Base-by-base conservation (phyloP, 345 rosid species). In the Erodium maritimum region DNA sequence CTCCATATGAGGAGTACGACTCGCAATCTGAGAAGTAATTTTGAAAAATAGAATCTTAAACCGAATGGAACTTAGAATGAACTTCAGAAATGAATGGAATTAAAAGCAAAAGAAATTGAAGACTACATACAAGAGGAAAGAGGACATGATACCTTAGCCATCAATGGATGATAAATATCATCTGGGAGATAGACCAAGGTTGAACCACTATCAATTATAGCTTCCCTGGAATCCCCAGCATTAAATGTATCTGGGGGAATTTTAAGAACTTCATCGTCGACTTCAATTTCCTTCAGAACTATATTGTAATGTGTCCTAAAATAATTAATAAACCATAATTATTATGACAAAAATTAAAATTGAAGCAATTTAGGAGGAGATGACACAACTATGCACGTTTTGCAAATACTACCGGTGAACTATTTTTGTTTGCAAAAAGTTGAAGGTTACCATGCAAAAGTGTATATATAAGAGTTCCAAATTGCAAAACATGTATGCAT, bases 131-230 rank as follows among this genome's bases (percentile, higher is more conserved):
- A 25, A 25, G 33, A 25, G 10, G 17, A 57, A 57, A 12, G 3
- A 55, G 54, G 13, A 62, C n/a, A 12, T 24, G 45, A 17, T 54
- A 79, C 83, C 69, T 64, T 65, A 21, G 14, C 61, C 62, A 79
- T 60, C 69, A 79, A 10, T 56, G 71, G 21, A 16, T 66, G 60
- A 56, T 73, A 73, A 52, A 75, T 70, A 23, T 53, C 64, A n/a
- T 61, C 65, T 21, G 83, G 83, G 56, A 79, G 75, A 71, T 73
- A 79, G 56, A 78, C 74, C 76, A 79, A 55, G 57, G 83, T 75
- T 17, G 80, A 75, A 52, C 83, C 83, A 52, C 80, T 75, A 57
- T 79, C 83, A 29, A 79, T 71, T 51, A 79, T 61, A 23, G 82
- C 61, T 66, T 72, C 78, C 59, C 21, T 68, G 20, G 42, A 50